Conservation (phyloP, 2,329 filamentous ascomycete species). For the Sordariomycetes sp. region DNA sequence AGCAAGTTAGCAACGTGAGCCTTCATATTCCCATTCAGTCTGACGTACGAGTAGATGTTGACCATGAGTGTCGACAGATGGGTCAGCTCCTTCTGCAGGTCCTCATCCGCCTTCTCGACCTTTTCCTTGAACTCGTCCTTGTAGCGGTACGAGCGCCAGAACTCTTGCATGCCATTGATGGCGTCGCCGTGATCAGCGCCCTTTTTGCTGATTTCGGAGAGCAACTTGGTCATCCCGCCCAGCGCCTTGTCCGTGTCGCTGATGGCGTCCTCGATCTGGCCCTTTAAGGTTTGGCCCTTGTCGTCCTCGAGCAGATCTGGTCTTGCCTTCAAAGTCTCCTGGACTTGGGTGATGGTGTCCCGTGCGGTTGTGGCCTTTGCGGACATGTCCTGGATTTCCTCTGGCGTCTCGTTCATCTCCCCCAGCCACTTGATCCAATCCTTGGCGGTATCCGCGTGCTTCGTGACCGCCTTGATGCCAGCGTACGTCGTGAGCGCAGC, state of each 20-base stretch:
- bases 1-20: not conserved
- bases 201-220: constrained; percentile 16
- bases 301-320: constrained; percentile 21
- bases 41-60: constrained; percentile 21
- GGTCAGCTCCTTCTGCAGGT: constrained; percentile 17
- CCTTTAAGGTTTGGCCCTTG: constrained; percentile 13
- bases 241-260: constrained; percentile 14
- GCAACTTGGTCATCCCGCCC: constrained; percentile 18
- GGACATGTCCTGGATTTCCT: constrained; percentile 17
- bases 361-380: constrained; percentile 16
- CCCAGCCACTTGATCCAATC: constrained; percentile 23
- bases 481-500: constrained; percentile 15
- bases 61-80: constrained; percentile 19
- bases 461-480: constrained; percentile 13
- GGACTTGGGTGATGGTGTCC: constrained; percentile 21
- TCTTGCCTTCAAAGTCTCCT: constrained; percentile 14
- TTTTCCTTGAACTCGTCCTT: constrained; percentile 21
- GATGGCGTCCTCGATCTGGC: constrained; percentile 18
- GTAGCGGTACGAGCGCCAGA: constrained; percentile 22
- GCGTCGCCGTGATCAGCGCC: constrained; percentile 11
- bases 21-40: no score
- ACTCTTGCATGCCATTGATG: constrained; percentile 14
- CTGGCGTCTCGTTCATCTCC: constrained; percentile 18
- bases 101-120: constrained; percentile 16
- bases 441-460: constrained; percentile 20